Base-by-base conservation (phyloP, 495 filamentous ascomycete species). In the Aspergillus incahuasiensis region DNA sequence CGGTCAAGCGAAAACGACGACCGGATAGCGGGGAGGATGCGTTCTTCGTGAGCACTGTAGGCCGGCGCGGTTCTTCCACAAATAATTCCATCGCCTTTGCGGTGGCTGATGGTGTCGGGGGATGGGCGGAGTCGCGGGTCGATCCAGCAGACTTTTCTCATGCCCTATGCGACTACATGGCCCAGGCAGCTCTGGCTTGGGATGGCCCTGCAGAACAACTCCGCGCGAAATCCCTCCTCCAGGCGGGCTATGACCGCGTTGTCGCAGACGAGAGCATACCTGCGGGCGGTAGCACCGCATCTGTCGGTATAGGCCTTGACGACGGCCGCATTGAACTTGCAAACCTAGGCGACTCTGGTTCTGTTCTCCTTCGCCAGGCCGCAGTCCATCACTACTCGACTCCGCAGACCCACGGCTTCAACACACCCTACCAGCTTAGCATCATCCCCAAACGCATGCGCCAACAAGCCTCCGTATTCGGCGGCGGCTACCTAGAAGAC, bases 311-410 rank as follows among this genome's bases (percentile, higher is more conserved):
- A 34, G 84, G 84, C 19, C 74, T 77, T 18, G 74, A 77, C 1
- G 78, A 88, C 60, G 95, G 94, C 15, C 76, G 71, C 9, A 75
- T 97, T 16, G 86, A 92, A 59, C 82, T 96, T 48, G 95, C 94
- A 38, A 98, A 98, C 67, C 76, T 98, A n/a, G 94, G 94, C 57
- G 94, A 98, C 72, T 96, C 91, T n/a, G 94, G 92, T 48, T 97
- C 90, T 66, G 82, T 97, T 20, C 84, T 95, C 45, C 70, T 97
- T 51, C 83, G 91, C 20, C 78, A 86, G 30, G 92, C 90, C 61
- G 89, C 87, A 12, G 86, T 97, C 16, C 87, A 91, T 62, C 80
- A 88, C 41, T 84, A 83, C 66, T 94, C 91, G 4, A 79, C 84
- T 34, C 87, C 90, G 20, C 94, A 98, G 68, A 97, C 90, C 0